phyloP scores from a whole-genome alignment of 2,329 filamentous ascomycete genomes.

The Cadophora sp. region DNA sequence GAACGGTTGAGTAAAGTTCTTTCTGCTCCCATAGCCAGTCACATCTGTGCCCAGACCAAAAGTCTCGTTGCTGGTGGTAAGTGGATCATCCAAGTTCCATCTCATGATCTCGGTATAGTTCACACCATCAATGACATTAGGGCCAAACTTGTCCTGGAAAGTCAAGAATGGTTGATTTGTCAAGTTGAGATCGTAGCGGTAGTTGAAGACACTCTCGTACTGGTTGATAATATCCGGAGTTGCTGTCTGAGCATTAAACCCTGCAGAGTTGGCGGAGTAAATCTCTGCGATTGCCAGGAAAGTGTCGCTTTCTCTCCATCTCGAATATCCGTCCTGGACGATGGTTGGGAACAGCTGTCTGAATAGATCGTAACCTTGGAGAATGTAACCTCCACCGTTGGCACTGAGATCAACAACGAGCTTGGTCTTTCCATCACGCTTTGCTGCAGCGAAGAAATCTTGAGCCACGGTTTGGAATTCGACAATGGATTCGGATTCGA shows the following conservation, averaged over 20 bases:
- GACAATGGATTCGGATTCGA: conserved; percentile 33
- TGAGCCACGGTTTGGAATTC: conserved; percentile 42
- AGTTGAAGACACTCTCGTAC: conserved; percentile 39
- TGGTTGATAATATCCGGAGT: conserved; percentile 29
- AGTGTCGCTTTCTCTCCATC: conserved; percentile 38
- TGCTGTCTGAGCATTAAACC: conserved; percentile 39
- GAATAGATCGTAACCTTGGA: conserved; percentile 57
- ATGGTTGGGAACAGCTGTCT: conserved; percentile 46
- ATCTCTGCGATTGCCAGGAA: conserved; percentile 35
- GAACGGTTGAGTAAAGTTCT: conserved; percentile 47
- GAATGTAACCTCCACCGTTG: conserved; percentile 63
- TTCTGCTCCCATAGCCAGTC: conserved; percentile 43
- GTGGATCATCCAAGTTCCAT: conserved; percentile 40
- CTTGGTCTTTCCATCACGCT: conserved; percentile 58
- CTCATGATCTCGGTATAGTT: conserved; percentile 36
- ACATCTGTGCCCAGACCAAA: conserved; percentile 42
- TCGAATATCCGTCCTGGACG: conserved; percentile 39
- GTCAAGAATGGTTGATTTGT: conserved; percentile 37
- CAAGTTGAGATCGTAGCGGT: conserved; percentile 39
- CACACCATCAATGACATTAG: conserved; percentile 33
- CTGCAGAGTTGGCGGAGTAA: conserved; percentile 31
- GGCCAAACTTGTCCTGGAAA: conserved; percentile 39
- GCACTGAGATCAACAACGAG: conserved; percentile 68
- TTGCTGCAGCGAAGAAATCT: conserved; percentile 54
- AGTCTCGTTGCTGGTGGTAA: conserved; percentile 35